Evolutionary conservation across 805 yeast genomes (phyloP).

Genomic region (Saccharomycopsis schoenii): DNA sequence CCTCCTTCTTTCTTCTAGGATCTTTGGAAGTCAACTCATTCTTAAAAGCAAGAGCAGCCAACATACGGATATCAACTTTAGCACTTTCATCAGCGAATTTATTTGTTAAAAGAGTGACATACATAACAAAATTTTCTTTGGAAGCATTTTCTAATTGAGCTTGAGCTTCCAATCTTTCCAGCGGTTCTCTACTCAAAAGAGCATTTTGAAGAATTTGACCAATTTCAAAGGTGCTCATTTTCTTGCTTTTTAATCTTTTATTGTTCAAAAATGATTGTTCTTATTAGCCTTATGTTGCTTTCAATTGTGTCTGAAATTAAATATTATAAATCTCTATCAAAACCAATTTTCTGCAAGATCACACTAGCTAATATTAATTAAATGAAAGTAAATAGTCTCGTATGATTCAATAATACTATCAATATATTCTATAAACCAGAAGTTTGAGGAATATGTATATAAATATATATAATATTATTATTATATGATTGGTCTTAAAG

Average conservation of each 20-base stretch:
- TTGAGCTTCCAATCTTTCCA: conserved; percentile 68
- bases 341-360: neutral
- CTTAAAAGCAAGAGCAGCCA: conserved; percentile 82
- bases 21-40: conserved; percentile 85
- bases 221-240: conserved; percentile 40
- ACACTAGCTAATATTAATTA: neutral
- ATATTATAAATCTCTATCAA: neutral
- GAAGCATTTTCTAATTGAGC: conserved; percentile 63
- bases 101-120: conserved; percentile 57
- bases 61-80: conserved; percentile 74
- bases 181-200: conserved; percentile 55
- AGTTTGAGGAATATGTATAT: neutral
- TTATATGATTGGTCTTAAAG: neutral
- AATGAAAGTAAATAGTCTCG: neutral
- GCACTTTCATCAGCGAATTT: conserved; percentile 58
- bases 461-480: neutral
- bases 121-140: conserved; percentile 65
- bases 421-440: neutral
- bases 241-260: neutral
- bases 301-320: too few relatives aligned
- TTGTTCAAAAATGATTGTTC: neutral
- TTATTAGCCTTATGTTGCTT: too few relatives aligned
- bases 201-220: conserved; percentile 70
- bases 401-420: neutral
- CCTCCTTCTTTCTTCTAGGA: conserved; percentile 41